Evolutionary conservation across 148 eudicot genomes (phyloP).

Genomic region (Vaccinium corymbosum): DNA sequence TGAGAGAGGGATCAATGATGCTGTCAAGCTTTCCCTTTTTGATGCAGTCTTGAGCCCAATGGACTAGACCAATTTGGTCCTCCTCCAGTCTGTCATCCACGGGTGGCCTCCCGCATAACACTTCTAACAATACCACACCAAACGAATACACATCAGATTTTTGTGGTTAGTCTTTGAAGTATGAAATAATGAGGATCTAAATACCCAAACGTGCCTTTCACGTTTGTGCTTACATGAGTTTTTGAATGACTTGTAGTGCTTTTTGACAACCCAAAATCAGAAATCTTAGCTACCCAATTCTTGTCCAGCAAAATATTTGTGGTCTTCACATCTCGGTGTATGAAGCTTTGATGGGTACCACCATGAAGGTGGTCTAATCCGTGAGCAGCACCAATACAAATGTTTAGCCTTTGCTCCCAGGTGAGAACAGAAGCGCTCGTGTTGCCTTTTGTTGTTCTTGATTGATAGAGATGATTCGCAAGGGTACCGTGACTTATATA

Average conservation of each 20-base stretch:
- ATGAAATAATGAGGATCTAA: background rate
- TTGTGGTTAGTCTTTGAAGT: background rate
- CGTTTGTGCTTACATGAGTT: background rate
- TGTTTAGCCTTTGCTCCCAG: background rate
- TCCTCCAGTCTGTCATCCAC: background rate
- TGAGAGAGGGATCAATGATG: background rate
- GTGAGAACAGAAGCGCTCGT: background rate
- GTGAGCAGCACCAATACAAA: background rate
- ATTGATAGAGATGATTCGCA: background rate
- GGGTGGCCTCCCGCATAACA: background rate
- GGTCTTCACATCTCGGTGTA: conserved; percentile 3
- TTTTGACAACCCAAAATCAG: background rate
- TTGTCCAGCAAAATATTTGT: background rate
- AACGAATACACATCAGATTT: background rate
- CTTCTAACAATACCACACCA: background rate
- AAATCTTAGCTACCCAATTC: conserved; percentile 21
- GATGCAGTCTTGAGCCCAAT: background rate
- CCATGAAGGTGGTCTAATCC: background rate
- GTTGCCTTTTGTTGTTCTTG: background rate
- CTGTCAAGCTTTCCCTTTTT: background rate
- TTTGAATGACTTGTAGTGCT: background rate
- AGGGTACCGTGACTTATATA: background rate
- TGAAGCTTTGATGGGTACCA: background rate
- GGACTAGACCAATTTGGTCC: background rate
- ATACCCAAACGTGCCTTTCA: background rate